Evolutionary conservation across 148 eudicot species (phyloP).

Genomic region (Drosera capensis): DNA sequence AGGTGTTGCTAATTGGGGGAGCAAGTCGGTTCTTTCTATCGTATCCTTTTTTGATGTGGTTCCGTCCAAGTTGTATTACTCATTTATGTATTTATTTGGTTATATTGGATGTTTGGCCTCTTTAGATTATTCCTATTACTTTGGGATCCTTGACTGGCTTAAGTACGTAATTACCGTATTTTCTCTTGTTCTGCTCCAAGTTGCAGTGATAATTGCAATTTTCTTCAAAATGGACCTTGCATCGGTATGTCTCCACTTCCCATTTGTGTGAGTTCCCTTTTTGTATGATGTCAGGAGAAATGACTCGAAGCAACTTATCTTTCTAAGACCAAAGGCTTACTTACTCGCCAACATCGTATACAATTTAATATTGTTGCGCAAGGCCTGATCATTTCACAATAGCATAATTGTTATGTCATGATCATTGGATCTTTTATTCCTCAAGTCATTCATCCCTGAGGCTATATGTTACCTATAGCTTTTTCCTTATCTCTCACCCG

Average conservation of each 20-base stretch:
- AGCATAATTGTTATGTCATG: no score
- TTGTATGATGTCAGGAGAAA: no score
- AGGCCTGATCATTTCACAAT: no score
- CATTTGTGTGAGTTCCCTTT: background rate
- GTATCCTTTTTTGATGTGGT: constrained; percentile 3
- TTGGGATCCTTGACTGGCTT: constrained; percentile 4
- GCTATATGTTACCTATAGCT: no score
- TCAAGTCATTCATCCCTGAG: no score
- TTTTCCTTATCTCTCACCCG: no score
- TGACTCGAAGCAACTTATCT: no score
- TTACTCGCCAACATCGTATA: no score
- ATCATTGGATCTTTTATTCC: no score
- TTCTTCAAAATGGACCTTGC: constrained; percentile 12
- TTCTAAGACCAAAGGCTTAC: no score
- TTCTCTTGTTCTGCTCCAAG: constrained; percentile 12
- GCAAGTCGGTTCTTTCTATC: constrained; percentile 4
- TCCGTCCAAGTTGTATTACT: background rate
- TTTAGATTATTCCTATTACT: background rate
- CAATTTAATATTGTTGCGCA: no score
- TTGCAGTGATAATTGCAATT: background rate
- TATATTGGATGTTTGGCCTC: background rate
- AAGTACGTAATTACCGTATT: constrained; percentile 8
- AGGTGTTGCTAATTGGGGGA: constrained; percentile 11
- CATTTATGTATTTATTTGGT: background rate
- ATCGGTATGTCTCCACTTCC: constrained; percentile 3